Conservation (phyloP, 129 eudicot species). For the Dittrichia graveolens region DNA sequence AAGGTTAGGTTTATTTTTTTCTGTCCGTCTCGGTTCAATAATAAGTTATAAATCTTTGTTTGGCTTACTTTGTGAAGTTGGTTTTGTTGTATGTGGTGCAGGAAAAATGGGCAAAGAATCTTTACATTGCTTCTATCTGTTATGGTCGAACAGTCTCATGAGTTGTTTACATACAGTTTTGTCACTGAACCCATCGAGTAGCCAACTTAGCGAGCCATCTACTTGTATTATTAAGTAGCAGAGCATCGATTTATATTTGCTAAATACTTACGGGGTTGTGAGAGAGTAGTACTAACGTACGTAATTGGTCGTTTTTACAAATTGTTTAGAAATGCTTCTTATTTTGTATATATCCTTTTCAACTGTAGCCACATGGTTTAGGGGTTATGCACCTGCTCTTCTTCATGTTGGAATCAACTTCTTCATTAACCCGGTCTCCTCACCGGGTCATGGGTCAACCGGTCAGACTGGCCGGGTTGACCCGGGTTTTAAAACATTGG, state of each 20-base stretch:
- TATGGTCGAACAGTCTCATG: constrained; percentile 88
- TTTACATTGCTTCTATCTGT: constrained; percentile 81
- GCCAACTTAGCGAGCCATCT: not conserved
- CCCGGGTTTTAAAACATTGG: no score
- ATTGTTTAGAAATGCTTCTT: not conserved
- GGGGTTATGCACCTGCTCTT: constrained; percentile 1
- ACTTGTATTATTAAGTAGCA: constrained; percentile 1
- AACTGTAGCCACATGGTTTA: constrained; percentile 1
- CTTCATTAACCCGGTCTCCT: no score
- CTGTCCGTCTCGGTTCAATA: not conserved
- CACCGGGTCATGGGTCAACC: no score
- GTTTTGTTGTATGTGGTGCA: constrained; percentile 40
- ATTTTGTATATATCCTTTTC: constrained; percentile 23
- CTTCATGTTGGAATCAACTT: not conserved
- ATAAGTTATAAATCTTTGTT: not conserved
- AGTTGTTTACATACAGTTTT: constrained; percentile 22
- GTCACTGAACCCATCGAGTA: not conserved
- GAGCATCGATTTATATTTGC: not conserved
- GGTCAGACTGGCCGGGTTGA: no score
- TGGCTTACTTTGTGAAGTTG: not conserved
- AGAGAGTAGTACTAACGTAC: not conserved
- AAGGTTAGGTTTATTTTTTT: constrained; percentile 47
- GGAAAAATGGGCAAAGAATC: constrained; percentile 93
- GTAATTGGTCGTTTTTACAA: not conserved
- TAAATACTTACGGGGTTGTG: not conserved